Base-by-base conservation (phyloP, 495 filamentous ascomycete species). In the Xanthoparmelia taractica region DNA sequence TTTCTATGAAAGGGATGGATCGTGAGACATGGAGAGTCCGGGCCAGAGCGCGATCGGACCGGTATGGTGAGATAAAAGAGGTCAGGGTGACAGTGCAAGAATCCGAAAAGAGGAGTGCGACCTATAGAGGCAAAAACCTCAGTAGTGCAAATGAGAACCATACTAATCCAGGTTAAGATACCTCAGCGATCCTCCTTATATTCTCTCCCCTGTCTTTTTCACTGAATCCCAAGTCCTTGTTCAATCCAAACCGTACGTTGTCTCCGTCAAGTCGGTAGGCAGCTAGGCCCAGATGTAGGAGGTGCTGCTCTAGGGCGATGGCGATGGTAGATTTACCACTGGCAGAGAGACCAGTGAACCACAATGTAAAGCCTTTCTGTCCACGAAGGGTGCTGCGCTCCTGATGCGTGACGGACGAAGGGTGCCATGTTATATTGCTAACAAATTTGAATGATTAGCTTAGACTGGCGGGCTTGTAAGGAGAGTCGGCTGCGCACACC, bases 371-470 rank as follows among this genome's bases (percentile, higher is more conserved):
- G 69, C 94, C 94, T 45, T 84, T 81, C 77, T 98, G 95, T 70
- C 85, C 84, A 74, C 90, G 89, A 70, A 88, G 78, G 57, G 75
- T 68, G 77, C 83, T 87, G 77, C 94, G 92, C 82, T 97, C 92
- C 66, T 75, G 72, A 72, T 90, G 90, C 58, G 90, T 90, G 69
- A 98, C 86, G 69, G 87, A 89, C 69, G 87, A 86, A 45, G 90
- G 83, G 82, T 98, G 94, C 92, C 89, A 97, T 77, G 94, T 97
- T 75, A 98, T 96, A 84, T 98, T 98, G 67, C 94, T 98, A 48
- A 31, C n/a, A 63, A 59, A 29, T 40, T 41, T 37, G 55, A 33
- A 55, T 55, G 57, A 33, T 64, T 59, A 58, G 62, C 33, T 10
- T 55, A 33, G n/a, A 25, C 31, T 48, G 43, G 13, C 47, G 27